Conservation (phyloP, 2,329 filamentous ascomycete species). For the Fusarium nurragi region DNA sequence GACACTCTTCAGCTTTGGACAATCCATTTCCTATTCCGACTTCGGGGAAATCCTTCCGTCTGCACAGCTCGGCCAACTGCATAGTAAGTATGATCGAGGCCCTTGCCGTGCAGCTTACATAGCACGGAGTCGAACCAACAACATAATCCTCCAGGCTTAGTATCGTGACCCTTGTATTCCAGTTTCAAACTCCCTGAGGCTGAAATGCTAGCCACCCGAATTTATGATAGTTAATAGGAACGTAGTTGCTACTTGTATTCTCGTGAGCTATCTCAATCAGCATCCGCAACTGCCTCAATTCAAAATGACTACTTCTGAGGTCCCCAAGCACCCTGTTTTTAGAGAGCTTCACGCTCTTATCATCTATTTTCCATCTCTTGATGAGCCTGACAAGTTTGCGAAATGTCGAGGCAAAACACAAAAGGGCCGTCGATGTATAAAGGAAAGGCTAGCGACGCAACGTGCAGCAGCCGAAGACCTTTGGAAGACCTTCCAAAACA, state of each 20-base stretch:
- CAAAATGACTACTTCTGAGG: not conserved
- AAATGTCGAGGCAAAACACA: not conserved
- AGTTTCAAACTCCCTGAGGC: not conserved
- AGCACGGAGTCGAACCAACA: conserved; percentile 17
- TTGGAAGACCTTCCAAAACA: not conserved
- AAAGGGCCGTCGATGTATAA: not conserved
- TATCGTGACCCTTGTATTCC: not conserved
- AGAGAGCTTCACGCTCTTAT: not conserved
- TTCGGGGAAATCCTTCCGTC: conserved; percentile 22
- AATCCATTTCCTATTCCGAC: conserved; percentile 16
- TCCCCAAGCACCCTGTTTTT: not conserved
- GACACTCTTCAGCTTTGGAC: conserved; percentile 21
- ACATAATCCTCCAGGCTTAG: conserved; percentile 1
- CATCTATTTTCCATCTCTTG: not conserved
- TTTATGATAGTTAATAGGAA: not conserved
- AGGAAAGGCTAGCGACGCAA: too few species aligned
- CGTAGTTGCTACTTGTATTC: not conserved
- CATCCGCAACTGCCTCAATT: not conserved
- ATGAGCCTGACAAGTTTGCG: not conserved
- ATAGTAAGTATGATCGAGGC: conserved; percentile 7
- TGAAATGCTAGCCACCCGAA: not conserved
- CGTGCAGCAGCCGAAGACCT: not conserved
- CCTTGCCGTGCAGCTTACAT: not conserved
- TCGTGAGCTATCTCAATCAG: not conserved
- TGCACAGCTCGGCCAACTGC: conserved; percentile 31